These are phyloP conservation scores for Excoecaria cochinchinensis DNA, from an alignment of 345 rosid genomes.

Conservation along the genomic window DNA sequence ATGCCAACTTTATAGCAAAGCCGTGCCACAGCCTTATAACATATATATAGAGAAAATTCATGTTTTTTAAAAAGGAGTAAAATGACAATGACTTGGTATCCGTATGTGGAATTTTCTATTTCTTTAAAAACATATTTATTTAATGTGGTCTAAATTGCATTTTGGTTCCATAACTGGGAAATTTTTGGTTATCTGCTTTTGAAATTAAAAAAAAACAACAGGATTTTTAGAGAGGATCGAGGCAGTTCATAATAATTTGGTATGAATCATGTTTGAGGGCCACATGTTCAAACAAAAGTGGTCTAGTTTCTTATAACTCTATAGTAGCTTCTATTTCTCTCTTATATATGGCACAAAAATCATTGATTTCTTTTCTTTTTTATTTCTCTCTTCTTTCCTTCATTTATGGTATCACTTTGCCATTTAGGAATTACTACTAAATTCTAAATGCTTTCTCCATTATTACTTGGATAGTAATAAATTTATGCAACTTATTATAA, in stretches of 20 bases:
- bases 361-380: not conserved
- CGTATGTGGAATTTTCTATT: no score
- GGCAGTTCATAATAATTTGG: conserved; percentile 5
- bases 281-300: not conserved
- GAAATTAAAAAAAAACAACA: no score
- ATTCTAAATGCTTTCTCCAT: no score
- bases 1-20: not conserved
- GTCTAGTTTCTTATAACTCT: not conserved
- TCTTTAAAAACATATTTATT: no score
- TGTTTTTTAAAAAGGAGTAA: not conserved
- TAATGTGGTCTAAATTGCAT: no score
- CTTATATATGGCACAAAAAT: not conserved
- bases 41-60: no score
- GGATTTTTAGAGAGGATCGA: not conserved
- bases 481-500: no score
- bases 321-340: not conserved
- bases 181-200: no score
- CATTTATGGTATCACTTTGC: not conserved
- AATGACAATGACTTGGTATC: conserved; percentile 4
- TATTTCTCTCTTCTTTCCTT: not conserved
- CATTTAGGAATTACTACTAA: no score
- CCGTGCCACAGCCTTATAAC: conserved; percentile 12
- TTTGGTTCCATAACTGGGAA: no score
- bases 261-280: conserved; percentile 3
- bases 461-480: no score